Conservation (phyloP, 1,284 basidiomycete species). For the Entoloma clypeatum region DNA sequence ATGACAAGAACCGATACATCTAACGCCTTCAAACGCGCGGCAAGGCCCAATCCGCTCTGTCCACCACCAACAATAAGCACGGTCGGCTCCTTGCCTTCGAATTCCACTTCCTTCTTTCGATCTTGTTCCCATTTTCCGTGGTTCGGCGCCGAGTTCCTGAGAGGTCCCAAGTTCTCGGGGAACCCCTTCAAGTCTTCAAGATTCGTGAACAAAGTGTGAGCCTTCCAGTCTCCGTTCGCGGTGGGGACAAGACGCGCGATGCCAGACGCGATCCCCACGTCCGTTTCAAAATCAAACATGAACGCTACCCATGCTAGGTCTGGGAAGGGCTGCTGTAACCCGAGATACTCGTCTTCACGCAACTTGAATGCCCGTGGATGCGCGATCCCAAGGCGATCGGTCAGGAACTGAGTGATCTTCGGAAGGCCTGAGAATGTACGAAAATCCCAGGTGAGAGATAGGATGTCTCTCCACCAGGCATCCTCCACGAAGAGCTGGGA, state of each 20-base stretch:
- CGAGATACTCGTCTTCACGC: conserved; percentile 29
- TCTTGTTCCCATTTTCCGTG: conserved; percentile 35
- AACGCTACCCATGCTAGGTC: conserved; percentile 58
- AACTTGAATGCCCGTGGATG: conserved; percentile 40
- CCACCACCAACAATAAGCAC: conserved; percentile 66
- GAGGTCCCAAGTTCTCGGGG: conserved; percentile 42
- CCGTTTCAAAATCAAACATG: conserved; percentile 58
- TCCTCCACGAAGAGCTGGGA: conserved; percentile 40
- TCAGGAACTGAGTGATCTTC: conserved; percentile 42
- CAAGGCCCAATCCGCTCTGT: conserved; percentile 61
- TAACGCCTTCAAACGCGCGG: conserved; percentile 57
- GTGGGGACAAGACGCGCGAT: conserved; percentile 53
- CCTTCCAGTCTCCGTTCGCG: conserved; percentile 50
- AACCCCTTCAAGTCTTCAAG: conserved; percentile 53
- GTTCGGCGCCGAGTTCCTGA: conserved; percentile 30
- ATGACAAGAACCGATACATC: conserved; percentile 54
- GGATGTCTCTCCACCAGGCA: conserved; percentile 57
- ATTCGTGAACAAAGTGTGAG: conserved; percentile 52
- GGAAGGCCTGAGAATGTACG: conserved; percentile 51
- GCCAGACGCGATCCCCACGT: conserved; percentile 45
- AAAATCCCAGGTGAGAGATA: conserved; percentile 63
- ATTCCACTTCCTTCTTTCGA: conserved; percentile 34
- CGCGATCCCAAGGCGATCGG: conserved; percentile 38
- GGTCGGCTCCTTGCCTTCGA: conserved; percentile 36
- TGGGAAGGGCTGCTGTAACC: conserved; percentile 42